Conservation (phyloP, 371 early-diverging fungal genomes). For the Mortierella sp. region DNA sequence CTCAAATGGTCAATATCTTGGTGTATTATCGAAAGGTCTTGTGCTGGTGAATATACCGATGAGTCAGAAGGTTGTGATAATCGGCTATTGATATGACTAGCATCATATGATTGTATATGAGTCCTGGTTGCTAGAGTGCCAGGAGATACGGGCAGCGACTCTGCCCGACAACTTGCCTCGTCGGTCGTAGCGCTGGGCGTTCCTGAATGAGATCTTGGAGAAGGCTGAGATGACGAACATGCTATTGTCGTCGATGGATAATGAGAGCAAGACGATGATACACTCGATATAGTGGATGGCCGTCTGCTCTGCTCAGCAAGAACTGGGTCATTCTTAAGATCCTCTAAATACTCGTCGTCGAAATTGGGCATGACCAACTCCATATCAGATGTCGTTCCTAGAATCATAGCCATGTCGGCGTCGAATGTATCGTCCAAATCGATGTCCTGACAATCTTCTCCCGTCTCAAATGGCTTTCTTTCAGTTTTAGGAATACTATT, state of each 20-base stretch:
- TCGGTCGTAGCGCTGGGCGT: neutral
- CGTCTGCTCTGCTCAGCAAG: neutral
- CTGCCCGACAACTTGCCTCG: neutral
- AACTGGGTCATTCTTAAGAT: constrained; percentile 19
- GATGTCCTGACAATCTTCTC: constrained; percentile 2
- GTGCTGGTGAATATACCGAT: neutral
- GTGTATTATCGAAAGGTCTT: constrained; percentile 19
- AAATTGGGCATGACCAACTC: constrained; percentile 52
- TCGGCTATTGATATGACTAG: neutral
- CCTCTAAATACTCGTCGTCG: constrained; percentile 41
- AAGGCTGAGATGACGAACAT: constrained; percentile 8
- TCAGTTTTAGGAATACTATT: neutral
- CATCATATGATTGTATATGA: neutral
- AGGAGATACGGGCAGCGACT: constrained; percentile 17
- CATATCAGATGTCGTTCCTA: constrained; percentile 52
- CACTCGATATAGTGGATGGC: constrained; percentile 3
- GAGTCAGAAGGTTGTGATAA: neutral
- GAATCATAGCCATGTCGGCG: constrained; percentile 39
- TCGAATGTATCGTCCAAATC: constrained; percentile 20
- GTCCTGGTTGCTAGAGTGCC: constrained; percentile 2
- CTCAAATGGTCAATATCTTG: constrained; percentile 32
- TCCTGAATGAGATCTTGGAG: constrained; percentile 10
- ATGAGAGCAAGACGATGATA: constrained; percentile 18
- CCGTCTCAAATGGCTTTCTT: neutral
- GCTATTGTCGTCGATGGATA: constrained; percentile 38